Percentiles rank a stretch among this genome's conserved stretches.
Conservation (phyloP, 768 basidiomycete species). For the Inosperma sp. region DNA sequence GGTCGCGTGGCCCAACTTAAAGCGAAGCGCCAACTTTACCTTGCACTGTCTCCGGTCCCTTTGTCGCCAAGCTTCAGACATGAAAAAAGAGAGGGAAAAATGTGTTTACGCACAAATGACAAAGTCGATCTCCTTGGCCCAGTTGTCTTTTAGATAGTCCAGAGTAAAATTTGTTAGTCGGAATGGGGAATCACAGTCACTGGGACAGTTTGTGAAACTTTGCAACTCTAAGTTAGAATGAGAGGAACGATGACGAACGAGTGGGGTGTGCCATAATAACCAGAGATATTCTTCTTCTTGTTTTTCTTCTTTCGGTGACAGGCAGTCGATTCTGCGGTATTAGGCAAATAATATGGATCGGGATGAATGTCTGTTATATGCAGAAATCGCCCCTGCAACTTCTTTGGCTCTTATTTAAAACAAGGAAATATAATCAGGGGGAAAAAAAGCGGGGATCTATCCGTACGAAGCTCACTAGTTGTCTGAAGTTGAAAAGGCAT, state of each 20-base stretch:
- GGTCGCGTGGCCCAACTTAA: slow-evolving; percentile 8
- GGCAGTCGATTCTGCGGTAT: slow-evolving; percentile 50
- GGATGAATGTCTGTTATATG: slow-evolving; percentile 86
- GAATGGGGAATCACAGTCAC: slow-evolving; percentile 80
- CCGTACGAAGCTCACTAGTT: slow-evolving; percentile 23
- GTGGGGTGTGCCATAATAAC: slow-evolving; percentile 63
- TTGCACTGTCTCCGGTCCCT: slow-evolving; percentile 80
- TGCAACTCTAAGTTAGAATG: background rate
- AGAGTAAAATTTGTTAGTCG: slow-evolving; percentile 77
- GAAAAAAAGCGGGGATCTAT: background rate
- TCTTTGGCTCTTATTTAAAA: slow-evolving; percentile 42
- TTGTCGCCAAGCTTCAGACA: slow-evolving; percentile 1
- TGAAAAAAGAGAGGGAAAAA: slow-evolving; percentile 8
- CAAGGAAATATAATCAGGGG: slow-evolving; percentile 8
- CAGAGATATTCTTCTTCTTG: slow-evolving; percentile 43
- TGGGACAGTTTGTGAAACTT: slow-evolving; percentile 21
- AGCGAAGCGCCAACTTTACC: slow-evolving; percentile 32
- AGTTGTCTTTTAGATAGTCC: slow-evolving; percentile 72
- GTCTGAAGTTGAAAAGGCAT: slow-evolving; percentile 32
- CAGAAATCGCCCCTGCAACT: slow-evolving; percentile 67
- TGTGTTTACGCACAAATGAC: slow-evolving; percentile 63
- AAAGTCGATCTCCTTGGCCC: slow-evolving; percentile 84
- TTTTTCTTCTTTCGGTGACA: slow-evolving; percentile 67
- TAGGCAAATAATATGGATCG: slow-evolving; percentile 57
- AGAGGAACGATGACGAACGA: slow-evolving; percentile 49